Conservation (phyloP, 176 grass and related monocot genomes). For the Aegilops longissima region DNA sequence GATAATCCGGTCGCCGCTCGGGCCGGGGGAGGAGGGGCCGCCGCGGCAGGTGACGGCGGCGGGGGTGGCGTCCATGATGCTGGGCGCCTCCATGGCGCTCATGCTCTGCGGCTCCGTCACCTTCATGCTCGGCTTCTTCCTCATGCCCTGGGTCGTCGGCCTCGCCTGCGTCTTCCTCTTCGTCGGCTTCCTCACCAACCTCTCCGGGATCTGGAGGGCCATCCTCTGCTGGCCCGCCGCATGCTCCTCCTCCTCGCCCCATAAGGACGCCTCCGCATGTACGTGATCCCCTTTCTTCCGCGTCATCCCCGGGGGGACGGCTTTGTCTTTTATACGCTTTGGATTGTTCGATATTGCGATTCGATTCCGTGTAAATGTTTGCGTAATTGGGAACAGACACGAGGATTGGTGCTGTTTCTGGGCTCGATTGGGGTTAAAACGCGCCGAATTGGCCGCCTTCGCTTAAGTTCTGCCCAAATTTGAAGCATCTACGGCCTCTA, state of each 20-base stretch:
- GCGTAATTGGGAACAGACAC: background rate
- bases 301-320: background rate
- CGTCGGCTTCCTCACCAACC: constrained; percentile 72
- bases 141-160: constrained; percentile 90
- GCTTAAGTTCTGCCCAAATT: background rate
- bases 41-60: constrained; percentile 56
- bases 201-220: constrained; percentile 59
- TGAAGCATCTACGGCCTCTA: background rate
- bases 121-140: constrained; percentile 93
- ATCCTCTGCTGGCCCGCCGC: constrained; percentile 57
- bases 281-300: constrained; percentile 29
- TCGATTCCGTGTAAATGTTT: background rate
- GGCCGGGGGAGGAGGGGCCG: background rate
- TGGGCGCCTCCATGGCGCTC: constrained; percentile 78
- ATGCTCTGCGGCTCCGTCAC: constrained; percentile 86
- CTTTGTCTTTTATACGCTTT: background rate
- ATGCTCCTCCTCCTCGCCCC: background rate
- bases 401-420: background rate
- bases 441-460: background rate
- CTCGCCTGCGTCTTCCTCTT: constrained; percentile 69
- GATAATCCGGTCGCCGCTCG: constrained; percentile 35
- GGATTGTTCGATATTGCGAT: background rate
- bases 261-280: constrained; percentile 41
- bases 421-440: background rate
- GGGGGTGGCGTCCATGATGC: constrained; percentile 66